Conservation (phyloP, 2,329 filamentous ascomycete species). For the Dactylonectria macrodidyma region DNA sequence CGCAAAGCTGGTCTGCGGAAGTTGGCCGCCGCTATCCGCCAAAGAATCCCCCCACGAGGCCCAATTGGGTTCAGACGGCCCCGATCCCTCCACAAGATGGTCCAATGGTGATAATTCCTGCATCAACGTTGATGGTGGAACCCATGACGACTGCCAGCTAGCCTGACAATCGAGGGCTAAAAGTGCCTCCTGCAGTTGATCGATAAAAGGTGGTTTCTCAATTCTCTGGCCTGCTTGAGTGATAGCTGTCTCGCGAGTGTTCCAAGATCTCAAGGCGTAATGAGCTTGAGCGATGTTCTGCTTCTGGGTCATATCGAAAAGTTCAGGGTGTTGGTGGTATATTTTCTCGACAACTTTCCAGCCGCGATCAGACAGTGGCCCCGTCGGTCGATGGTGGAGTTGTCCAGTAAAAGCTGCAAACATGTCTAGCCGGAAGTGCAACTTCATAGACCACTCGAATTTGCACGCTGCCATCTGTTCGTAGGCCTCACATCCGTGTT, state of each 20-base stretch:
- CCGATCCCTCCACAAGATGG: too few species aligned
- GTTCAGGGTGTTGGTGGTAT: constrained; percentile 65
- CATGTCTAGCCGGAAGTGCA: constrained; percentile 70
- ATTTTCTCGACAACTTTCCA: constrained; percentile 64
- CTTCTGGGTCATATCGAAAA: constrained; percentile 65
- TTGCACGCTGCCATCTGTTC: constrained; percentile 58
- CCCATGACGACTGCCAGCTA: too few species aligned
- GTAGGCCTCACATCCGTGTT: constrained; percentile 63
- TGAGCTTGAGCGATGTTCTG: constrained; percentile 61
- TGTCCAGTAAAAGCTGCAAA: constrained; percentile 70
- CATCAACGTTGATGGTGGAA: too few species aligned
- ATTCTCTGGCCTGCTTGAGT: constrained; percentile 54
- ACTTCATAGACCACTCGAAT: constrained; percentile 70
- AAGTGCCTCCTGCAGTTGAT: constrained; percentile 55
- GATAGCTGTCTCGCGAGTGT: constrained; percentile 60
- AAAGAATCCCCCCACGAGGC: too few species aligned
- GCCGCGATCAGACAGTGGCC: constrained; percentile 66
- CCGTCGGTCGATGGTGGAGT: constrained; percentile 64
- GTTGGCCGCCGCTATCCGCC: too few species aligned
- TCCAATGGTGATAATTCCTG: too few species aligned
- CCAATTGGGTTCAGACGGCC: too few species aligned
- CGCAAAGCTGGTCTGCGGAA: too few species aligned
- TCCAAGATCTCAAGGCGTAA: constrained; percentile 68
- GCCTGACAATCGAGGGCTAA: too few species aligned
- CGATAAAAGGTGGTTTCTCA: constrained; percentile 62